Base-by-base conservation (phyloP, 2,329 filamentous ascomycete species). In the Aspergillus aculeatus region DNA sequence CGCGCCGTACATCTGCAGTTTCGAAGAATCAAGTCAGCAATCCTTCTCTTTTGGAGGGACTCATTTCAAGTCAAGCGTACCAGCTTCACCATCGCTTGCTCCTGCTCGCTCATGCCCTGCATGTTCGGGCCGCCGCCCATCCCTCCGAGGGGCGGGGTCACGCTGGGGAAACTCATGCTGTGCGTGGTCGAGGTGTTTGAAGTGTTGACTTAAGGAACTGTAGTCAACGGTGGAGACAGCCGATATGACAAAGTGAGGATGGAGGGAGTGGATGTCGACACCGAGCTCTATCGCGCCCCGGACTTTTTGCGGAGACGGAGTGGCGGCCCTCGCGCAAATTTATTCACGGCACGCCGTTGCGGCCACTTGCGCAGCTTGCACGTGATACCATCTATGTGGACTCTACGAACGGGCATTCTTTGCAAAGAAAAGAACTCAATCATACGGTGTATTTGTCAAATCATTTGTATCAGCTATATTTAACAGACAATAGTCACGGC, bases 1-100 rank as follows among this genome's bases (percentile, higher is more conserved):
- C 48, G 87, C 86, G 24, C 82, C 78, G 83, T 92, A 86, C 81
- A 96, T 89, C 90, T 95, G 56, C 24, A 32, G 31, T 2, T 2
- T 11, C 23, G 23, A 4, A 23, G 23, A 5, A 32, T 60, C 24
- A 14, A 5, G 26, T 48, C 19, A 63, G 59, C 32, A 32, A 10
- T 12, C 11, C 29, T 35, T 4, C 2, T 23, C 4, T 23, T 23
- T 23, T 23, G 4, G 23, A 23, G 23, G 23, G 23, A 23, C 23
- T 23, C 23, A 4, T 23, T 5, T 23, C 23, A 23, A 23, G 23
- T 23, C 21, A 31, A 4, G 5, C 70, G 5, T 62, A 81, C 80
- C 70, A 75, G 75, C 66, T 79, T 81, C 47, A 81, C 76, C 76
- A 81, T 81, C 49, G 73, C 72, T 57, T 78, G 74, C 60, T 82